Evolutionary conservation across 2,329 filamentous ascomycete species (phyloP).

Genomic region (Aspergillus alliaceus): DNA sequence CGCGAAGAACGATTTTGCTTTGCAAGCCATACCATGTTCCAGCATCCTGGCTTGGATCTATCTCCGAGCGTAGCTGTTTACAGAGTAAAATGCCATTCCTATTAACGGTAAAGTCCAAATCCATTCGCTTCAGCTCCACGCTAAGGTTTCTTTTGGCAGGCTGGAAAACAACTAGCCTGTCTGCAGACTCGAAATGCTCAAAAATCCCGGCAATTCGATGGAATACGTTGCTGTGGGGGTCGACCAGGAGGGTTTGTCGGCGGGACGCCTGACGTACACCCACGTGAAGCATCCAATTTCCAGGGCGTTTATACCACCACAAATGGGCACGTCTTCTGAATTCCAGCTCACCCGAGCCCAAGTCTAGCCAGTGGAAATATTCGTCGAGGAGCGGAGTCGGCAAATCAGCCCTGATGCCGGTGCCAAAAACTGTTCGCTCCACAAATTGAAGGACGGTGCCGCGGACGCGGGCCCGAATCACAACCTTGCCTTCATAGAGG

Average conservation of each 20-base stretch:
- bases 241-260: slow-evolving; percentile 42
- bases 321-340: slow-evolving; percentile 48
- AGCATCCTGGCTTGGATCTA: slow-evolving; percentile 59
- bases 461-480: slow-evolving; percentile 43
- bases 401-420: slow-evolving; percentile 44
- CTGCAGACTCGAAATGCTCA: slow-evolving; percentile 47
- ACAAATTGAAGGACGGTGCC: slow-evolving; percentile 33
- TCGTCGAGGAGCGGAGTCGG: slow-evolving; percentile 51
- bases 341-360: slow-evolving; percentile 49
- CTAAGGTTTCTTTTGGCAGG: slow-evolving; percentile 32
- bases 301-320: slow-evolving; percentile 38
- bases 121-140: slow-evolving; percentile 54
- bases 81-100: slow-evolving; percentile 44
- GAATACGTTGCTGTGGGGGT: slow-evolving; percentile 49
- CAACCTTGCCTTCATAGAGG: slow-evolving; percentile 30
- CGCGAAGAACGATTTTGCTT: slow-evolving; percentile 58
- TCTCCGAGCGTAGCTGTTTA: slow-evolving; percentile 50
- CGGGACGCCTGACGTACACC: slow-evolving; percentile 24
- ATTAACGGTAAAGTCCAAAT: slow-evolving; percentile 57
- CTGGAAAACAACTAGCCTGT: slow-evolving; percentile 50
- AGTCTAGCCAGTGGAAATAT: slow-evolving; percentile 51
- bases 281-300: slow-evolving; percentile 45
- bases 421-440: slow-evolving; percentile 24
- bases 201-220: slow-evolving; percentile 48
- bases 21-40: slow-evolving; percentile 61